Conservation (phyloP, 1,139 yeast species). For the Lodderomyces parapsilosis region DNA sequence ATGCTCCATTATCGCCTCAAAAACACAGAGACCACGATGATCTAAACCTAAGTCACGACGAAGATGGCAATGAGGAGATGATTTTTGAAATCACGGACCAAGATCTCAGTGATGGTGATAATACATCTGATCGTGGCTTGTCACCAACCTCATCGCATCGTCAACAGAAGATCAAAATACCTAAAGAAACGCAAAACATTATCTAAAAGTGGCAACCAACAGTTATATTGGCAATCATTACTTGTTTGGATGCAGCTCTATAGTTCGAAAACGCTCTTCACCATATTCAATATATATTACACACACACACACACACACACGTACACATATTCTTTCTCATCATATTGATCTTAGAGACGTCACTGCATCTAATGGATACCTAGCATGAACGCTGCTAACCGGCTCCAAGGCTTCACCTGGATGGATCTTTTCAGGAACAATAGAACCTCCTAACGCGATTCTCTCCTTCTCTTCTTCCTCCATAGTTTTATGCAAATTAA, state of each 20-base stretch:
- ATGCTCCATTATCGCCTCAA: not conserved
- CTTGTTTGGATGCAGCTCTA: no score
- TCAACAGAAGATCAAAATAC: constrained; percentile 17
- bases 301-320: no score
- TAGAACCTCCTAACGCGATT: constrained; percentile 16
- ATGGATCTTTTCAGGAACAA: constrained; percentile 1
- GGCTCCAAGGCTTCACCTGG: constrained; percentile 1
- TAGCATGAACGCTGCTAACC: not conserved
- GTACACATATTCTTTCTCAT: no score
- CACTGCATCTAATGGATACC: not conserved
- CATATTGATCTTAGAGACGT: not conserved
- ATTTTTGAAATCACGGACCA: constrained; percentile 28
- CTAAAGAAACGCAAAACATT: constrained; percentile 17
- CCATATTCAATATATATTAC: no score
- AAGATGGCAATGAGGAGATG: constrained; percentile 30
- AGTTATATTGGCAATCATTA: no score
- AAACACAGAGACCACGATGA: constrained; percentile 6
- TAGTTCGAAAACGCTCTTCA: no score
- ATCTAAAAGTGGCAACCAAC: constrained; percentile 4
- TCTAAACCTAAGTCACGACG: constrained; percentile 1
- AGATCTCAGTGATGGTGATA: constrained; percentile 11
- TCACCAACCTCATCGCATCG: constrained; percentile 10
- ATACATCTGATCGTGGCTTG: not conserved
- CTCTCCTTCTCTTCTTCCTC: constrained; percentile 37
- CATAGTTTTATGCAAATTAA: constrained; percentile 55